Percentiles rank a stretch among this genome's conserved stretches.
Evolutionary conservation across 495 filamentous ascomycete species (phyloP).

Genomic region (Aspergillus steynii): DNA sequence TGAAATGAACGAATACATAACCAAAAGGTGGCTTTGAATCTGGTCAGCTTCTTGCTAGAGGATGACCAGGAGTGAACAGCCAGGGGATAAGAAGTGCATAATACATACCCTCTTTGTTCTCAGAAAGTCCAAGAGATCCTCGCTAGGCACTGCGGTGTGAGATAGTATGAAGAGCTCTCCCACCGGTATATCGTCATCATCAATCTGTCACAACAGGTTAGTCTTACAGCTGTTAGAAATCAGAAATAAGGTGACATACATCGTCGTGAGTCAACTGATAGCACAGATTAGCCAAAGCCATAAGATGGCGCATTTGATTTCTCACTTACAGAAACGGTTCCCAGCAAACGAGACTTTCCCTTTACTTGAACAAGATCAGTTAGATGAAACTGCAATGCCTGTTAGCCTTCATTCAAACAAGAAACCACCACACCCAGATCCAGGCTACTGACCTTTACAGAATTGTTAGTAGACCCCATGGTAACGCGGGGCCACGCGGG

Average conservation of each 20-base stretch:
- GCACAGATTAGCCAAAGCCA: constrained; percentile 12
- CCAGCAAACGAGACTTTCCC: constrained; percentile 27
- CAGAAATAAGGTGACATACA: constrained; percentile 16
- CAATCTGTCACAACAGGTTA: constrained; percentile 15
- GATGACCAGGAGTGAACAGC: neutral
- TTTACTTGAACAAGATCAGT: constrained; percentile 31
- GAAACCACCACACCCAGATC: neutral
- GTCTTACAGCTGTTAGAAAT: neutral
- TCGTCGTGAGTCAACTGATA: constrained; percentile 24
- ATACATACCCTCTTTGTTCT: constrained; percentile 32
- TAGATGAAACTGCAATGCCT: constrained; percentile 18
- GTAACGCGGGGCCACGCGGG: neutral
- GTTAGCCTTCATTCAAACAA: neutral
- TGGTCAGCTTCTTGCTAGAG: neutral
- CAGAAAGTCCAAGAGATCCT: constrained; percentile 27
- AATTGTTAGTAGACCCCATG: neutral
- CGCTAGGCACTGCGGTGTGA: constrained; percentile 21
- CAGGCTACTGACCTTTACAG: neutral
- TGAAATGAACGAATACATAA: constrained; percentile 37
- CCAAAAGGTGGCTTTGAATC: constrained; percentile 35
- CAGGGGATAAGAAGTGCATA: neutral
- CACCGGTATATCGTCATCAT: constrained; percentile 17
- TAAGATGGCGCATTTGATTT: neutral
- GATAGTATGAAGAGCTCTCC: constrained; percentile 16
- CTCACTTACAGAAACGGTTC: constrained; percentile 24